Conservation (phyloP, 2,329 filamentous ascomycete species). For the Tolypocladium tropicale region DNA sequence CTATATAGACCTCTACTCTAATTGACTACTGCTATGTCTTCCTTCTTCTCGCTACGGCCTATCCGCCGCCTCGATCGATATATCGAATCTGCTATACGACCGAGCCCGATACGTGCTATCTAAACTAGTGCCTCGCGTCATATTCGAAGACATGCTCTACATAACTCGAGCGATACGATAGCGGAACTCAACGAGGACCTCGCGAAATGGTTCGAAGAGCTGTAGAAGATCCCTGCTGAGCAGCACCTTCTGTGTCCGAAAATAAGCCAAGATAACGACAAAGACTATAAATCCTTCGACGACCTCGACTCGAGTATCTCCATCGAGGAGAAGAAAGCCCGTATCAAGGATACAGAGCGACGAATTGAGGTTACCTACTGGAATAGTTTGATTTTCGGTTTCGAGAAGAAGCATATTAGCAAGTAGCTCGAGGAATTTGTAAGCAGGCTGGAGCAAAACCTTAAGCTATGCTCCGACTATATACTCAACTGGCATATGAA, state of each 20-base stretch:
- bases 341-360: constrained; percentile 42
- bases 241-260: constrained; percentile 61
- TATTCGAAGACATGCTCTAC: not conserved
- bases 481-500: constrained; percentile 65
- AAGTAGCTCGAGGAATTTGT: constrained; percentile 51
- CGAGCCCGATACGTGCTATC: not conserved
- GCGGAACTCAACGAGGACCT: constrained; percentile 28
- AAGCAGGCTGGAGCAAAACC: constrained; percentile 42
- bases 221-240: constrained; percentile 31
- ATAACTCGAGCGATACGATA: constrained; percentile 19
- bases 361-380: constrained; percentile 55
- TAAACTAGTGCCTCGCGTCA: not conserved
- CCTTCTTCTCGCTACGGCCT: not conserved
- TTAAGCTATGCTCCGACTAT: constrained; percentile 59
- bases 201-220: constrained; percentile 30
- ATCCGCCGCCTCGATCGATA: not conserved
- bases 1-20: no score
- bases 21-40: not conserved
- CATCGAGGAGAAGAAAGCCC: constrained; percentile 36
- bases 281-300: constrained; percentile 44
- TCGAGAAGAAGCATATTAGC: constrained; percentile 49
- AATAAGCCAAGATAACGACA: constrained; percentile 48
- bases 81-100: not conserved
- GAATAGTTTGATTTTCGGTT: constrained; percentile 59
- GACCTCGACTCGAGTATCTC: constrained; percentile 40